These are phyloP conservation scores for Aspergillus pseudoterreus DNA, from an alignment of 2,329 filamentous ascomycete genomes.

Conservation along the genomic window DNA sequence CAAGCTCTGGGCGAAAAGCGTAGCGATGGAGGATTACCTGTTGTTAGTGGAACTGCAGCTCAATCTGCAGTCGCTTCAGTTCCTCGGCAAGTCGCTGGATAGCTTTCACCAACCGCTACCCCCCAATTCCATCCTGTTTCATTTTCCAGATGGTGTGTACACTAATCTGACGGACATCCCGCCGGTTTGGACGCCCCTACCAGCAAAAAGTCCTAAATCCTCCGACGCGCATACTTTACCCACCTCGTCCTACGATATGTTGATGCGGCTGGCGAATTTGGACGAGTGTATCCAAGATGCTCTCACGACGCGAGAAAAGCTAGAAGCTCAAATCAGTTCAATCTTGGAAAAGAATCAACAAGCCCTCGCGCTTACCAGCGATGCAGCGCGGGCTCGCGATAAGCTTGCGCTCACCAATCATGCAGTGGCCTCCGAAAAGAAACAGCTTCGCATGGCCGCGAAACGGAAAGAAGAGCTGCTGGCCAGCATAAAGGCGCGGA, in stretches of 20 bases:
- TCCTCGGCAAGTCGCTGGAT: slow-evolving; percentile 65
- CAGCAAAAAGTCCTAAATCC: slow-evolving; percentile 25
- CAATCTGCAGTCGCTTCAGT: slow-evolving; percentile 70
- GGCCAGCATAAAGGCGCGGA: slow-evolving; percentile 62
- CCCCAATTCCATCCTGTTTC: slow-evolving; percentile 77
- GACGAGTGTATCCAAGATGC: slow-evolving; percentile 91
- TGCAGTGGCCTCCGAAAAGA: slow-evolving; percentile 61
- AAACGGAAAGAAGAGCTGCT: slow-evolving; percentile 65
- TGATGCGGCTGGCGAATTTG: slow-evolving; percentile 84
- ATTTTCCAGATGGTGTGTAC: slow-evolving; percentile 83
- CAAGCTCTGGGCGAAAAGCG: slow-evolving; percentile 67
- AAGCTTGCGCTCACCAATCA: slow-evolving; percentile 41
- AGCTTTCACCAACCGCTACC: slow-evolving; percentile 69
- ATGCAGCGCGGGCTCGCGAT: slow-evolving; percentile 38
- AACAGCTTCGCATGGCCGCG: slow-evolving; percentile 59
- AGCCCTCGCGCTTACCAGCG: slow-evolving; percentile 27
- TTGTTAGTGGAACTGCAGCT: slow-evolving; percentile 70
- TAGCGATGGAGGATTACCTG: slow-evolving; percentile 53
- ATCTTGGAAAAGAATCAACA: slow-evolving; percentile 38
- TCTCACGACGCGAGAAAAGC: slow-evolving; percentile 66
- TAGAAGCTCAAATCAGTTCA: slow-evolving; percentile 73
- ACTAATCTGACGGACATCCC: slow-evolving; percentile 68
- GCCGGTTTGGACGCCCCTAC: slow-evolving; percentile 30
- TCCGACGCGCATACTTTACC: slow-evolving; percentile 51
- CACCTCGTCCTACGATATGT: slow-evolving; percentile 78